Base-by-base conservation (phyloP, 805 yeast species). In the Zygotorulaspora sp. region DNA sequence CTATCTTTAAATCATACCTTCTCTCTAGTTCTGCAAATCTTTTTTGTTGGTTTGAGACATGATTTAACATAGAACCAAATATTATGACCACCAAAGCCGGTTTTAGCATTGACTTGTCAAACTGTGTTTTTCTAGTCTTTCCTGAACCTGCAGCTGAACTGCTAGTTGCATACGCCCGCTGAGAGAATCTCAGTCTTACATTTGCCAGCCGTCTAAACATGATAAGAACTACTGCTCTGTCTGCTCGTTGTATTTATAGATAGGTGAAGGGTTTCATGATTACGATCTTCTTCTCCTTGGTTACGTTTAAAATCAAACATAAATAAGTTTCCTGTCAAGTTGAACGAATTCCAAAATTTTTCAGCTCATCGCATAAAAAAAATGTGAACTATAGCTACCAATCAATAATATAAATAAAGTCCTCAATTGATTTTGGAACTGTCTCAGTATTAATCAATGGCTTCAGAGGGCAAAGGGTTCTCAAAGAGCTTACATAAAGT, bases 1-100 rank as follows among this genome's bases (percentile, higher is more conserved):
- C 44, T 8, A 66, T 55, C 49, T 69, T 71, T 22, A 70, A 45
- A 2, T 45, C 30, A 44, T 68, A 63, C 10, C 68, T 53, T 26
- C 64, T 53, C 16, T 65, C 68, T 48, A 72, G 45, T 15, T 66
- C 71, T 5, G 65, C 65, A 19, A 57, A 53, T 10, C 61, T 60
- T 25, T 68, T 63, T 36, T 71, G 66, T 20, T 63, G 57, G 25
- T 67, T 65, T 36, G 69, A 68, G 14, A 74, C 66, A 49, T 70
- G 67, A 44, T 71, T 65, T 6, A 75, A 58, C 48, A 72, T 66
- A 1, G 77, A 68, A 1, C 75, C 70, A 28, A 72, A 67, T 9
- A 71, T 47, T 5, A 75, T 62, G 2, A 72, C 55, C 16, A 71
- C 63, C 8, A 70, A 33, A 5, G 67, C 53, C 11, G 75, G 67